A percentile compares a stretch with the other conserved stretches of the same genome.
phyloP scores from a whole-genome alignment of 2,329 filamentous ascomycete species.

The Orbilia ellipsospora region DNA sequence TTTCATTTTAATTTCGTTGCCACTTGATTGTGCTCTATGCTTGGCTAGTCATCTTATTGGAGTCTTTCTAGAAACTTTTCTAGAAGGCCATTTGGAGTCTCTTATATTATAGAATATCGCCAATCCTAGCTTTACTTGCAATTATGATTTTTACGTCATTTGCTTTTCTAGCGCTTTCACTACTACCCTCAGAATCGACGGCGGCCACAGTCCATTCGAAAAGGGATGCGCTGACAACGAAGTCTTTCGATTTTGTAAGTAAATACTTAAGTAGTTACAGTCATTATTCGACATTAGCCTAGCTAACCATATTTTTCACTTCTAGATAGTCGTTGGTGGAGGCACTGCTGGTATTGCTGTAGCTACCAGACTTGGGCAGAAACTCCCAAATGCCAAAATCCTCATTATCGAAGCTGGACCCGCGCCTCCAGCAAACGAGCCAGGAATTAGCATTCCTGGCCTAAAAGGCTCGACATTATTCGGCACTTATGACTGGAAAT shows the following conservation, averaged over 20 bases:
- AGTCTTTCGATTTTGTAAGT: constrained; percentile 49
- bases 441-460: constrained; percentile 50
- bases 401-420: constrained; percentile 48
- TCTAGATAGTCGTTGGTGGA: constrained; percentile 49
- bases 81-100: too few relatives aligned
- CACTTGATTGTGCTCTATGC: background rate
- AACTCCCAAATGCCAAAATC: constrained; percentile 40
- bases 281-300: background rate
- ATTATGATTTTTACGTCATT: constrained; percentile 40
- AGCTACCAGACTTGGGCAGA: constrained; percentile 47
- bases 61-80: too few relatives aligned
- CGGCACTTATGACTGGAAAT: constrained; percentile 60
- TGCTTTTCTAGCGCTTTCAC: constrained; percentile 33
- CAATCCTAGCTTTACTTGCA: background rate
- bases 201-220: constrained; percentile 39
- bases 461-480: constrained; percentile 53
- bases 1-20: constrained; percentile 7
- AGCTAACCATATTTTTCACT: background rate
- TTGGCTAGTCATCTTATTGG: too few relatives aligned
- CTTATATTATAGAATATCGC: background rate
- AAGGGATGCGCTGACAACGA: constrained; percentile 17
- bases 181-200: constrained; percentile 28
- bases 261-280: background rate
- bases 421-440: constrained; percentile 32
- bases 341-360: constrained; percentile 52